A percentile compares a stretch with the other conserved stretches of the same genome.
These are phyloP conservation scores for Pycnococcus provasolii DNA, from an alignment of 139 green algal genomes.

Conservation along the genomic window DNA sequence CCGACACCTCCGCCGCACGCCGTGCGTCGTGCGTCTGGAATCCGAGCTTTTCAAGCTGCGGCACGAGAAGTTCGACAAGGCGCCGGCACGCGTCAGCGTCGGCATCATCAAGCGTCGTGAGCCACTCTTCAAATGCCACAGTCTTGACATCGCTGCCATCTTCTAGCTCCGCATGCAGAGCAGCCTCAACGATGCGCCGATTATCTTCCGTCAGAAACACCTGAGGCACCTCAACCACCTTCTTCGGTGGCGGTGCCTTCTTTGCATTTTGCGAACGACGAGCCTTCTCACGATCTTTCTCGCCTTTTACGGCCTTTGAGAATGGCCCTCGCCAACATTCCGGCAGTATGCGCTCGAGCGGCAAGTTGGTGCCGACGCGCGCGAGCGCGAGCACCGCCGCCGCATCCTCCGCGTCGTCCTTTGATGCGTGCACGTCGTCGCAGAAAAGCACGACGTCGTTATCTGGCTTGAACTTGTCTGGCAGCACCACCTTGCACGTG, in stretches of 20 bases:
- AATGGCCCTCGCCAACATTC: slow-evolving; percentile 1
- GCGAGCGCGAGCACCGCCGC: slow-evolving; percentile 10
- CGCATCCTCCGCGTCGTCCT: slow-evolving; percentile 14
- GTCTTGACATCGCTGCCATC: no score
- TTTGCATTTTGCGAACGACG: no score
- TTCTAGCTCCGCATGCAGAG: not conserved
- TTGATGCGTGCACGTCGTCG: not conserved
- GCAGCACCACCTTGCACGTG: slow-evolving; percentile 23
- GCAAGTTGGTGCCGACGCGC: slow-evolving; percentile 3
- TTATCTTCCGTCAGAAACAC: slow-evolving; percentile 12
- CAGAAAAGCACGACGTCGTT: slow-evolving; percentile 12
- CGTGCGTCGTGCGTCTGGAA: no score
- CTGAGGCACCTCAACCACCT: not conserved
- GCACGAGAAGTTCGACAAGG: no score
- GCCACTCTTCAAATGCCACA: no score
- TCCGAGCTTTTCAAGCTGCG: no score
- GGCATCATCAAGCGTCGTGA: no score
- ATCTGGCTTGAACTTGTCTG: slow-evolving; percentile 21
- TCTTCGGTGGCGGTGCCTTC: not conserved
- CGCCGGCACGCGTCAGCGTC: no score
- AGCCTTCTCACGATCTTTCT: not conserved
- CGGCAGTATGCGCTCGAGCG: slow-evolving; percentile 15
- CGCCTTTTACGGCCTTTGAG: not conserved
- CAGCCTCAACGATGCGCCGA: not conserved
- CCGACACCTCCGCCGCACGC: no score